Conservation (phyloP, 2,329 filamentous ascomycete genomes). For the Apiospora arundinis region DNA sequence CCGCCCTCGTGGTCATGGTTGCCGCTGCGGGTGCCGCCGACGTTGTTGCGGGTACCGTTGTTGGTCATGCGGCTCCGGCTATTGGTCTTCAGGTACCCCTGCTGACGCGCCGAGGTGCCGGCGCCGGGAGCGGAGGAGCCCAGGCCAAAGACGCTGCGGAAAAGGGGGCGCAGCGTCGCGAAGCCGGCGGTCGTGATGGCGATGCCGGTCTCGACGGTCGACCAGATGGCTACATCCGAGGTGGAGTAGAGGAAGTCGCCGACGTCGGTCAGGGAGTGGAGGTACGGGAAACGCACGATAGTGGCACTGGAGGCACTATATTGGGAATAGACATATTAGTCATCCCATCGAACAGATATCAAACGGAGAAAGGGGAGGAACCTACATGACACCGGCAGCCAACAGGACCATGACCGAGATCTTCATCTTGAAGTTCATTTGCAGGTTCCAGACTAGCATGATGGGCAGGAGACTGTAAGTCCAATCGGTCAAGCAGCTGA, state of each 20-base stretch:
- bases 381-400: slow-evolving; percentile 46
- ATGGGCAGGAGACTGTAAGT: slow-evolving; percentile 47
- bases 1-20: slow-evolving; percentile 6
- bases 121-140: slow-evolving; percentile 26
- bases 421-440: slow-evolving; percentile 47
- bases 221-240: slow-evolving; percentile 52
- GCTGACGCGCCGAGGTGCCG: slow-evolving; percentile 24
- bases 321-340: neutral
- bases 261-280: slow-evolving; percentile 43
- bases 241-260: slow-evolving; percentile 51
- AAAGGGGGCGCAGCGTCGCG: slow-evolving; percentile 48
- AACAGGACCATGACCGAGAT: slow-evolving; percentile 42
- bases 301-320: slow-evolving; percentile 49
- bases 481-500: slow-evolving; percentile 49
- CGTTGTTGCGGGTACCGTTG: neutral
- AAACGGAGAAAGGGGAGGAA: slow-evolving; percentile 9
- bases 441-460: slow-evolving; percentile 48
- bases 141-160: slow-evolving; percentile 30
- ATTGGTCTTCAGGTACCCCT: slow-evolving; percentile 23
- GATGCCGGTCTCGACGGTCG: slow-evolving; percentile 51
- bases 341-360: neutral
- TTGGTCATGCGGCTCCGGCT: slow-evolving; percentile 21
- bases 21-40: neutral
- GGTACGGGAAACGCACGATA: slow-evolving; percentile 50
- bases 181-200: slow-evolving; percentile 47